Conservation (phyloP, 805 yeast species). For the Torulaspora quercuum region DNA sequence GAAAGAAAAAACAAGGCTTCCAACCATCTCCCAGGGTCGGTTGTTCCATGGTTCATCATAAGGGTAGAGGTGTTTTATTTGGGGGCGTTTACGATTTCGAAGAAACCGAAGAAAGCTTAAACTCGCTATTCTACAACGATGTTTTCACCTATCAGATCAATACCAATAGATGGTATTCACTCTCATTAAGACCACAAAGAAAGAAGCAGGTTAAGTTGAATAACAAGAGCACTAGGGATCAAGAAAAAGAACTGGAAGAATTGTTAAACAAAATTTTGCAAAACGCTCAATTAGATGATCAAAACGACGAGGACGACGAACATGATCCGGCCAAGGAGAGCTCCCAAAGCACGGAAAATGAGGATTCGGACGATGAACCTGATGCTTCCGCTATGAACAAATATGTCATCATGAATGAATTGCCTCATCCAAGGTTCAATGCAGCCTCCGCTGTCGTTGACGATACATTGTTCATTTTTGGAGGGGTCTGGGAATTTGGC, state of each 20-base stretch:
- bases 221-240: slow-evolving; percentile 43
- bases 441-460: slow-evolving; percentile 80
- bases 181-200: slow-evolving; percentile 60
- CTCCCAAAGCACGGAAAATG: slow-evolving; percentile 39
- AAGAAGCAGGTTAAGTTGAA: slow-evolving; percentile 48
- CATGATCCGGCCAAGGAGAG: slow-evolving; percentile 33
- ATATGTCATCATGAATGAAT: slow-evolving; percentile 53
- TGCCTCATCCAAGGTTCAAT: slow-evolving; percentile 90
- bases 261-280: slow-evolving; percentile 69
- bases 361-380: slow-evolving; percentile 37
- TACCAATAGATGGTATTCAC: slow-evolving; percentile 81
- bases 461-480: slow-evolving; percentile 77
- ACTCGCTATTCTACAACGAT: slow-evolving; percentile 78
- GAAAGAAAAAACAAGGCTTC: slow-evolving; percentile 83
- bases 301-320: slow-evolving; percentile 42
- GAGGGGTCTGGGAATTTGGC: slow-evolving; percentile 87
- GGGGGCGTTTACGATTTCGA: slow-evolving; percentile 96
- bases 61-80: slow-evolving; percentile 86
- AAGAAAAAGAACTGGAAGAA: slow-evolving; percentile 80
- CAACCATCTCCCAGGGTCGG: slow-evolving; percentile 95
- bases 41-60: slow-evolving; percentile 81
- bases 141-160: slow-evolving; percentile 80
- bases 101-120: slow-evolving; percentile 90
- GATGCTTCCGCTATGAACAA: slow-evolving; percentile 38
- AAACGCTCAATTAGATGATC: slow-evolving; percentile 66